Evolutionary conservation across 768 basidiomycete species (phyloP), one percentile per base, ranked within the genome.

Genomic region (Cystobasidium tubakii): DNA sequence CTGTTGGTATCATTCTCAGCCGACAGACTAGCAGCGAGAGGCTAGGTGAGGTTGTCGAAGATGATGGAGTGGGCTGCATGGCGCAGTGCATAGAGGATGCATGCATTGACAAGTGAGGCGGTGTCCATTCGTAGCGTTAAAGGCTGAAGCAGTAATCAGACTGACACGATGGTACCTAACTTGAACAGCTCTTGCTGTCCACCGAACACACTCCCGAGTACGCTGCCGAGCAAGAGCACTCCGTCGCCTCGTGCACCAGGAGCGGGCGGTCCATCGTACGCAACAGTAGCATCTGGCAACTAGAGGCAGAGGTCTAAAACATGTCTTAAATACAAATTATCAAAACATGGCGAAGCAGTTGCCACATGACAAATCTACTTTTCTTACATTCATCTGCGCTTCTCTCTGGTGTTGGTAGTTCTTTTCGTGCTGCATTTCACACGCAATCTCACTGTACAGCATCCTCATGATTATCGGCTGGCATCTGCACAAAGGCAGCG

Each of bases 81-180:
- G 73, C 77, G 10, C 62, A 74, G 7, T 78, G 77, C 55, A 75
- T 73, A 42, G 77, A 78, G 21, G 46, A 50, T 50, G 46, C 46
- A 9, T 50, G 46, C 46, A 50, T 50, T 57, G 77, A 76, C 54
- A 66, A 53, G 15, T 78, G 77, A 46, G 50, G 50, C 0, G 74
- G 73, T 50, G 50, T 29, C 10, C n/a, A n/a, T n/a, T n/a, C n/a
- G n/a, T n/a, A n/a, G n/a, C n/a, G n/a, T n/a, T n/a, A n/a, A n/a
- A n/a, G n/a, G n/a, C n/a, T n/a, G n/a, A n/a, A n/a, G n/a, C n/a
- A n/a, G n/a, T 62, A 25, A 7, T 57, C 9, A 57, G 7, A 23
- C 54, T 25, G 7, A 9, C 54, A 31, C 54, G 9, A 42, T 42
- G 7, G 42, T 17, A 17, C 42, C 9, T 42, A 17, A n/a, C n/a